These are phyloP conservation scores for Boletus smithii DNA, from an alignment of 1,284 basidiomycete genomes.

Conservation along the genomic window DNA sequence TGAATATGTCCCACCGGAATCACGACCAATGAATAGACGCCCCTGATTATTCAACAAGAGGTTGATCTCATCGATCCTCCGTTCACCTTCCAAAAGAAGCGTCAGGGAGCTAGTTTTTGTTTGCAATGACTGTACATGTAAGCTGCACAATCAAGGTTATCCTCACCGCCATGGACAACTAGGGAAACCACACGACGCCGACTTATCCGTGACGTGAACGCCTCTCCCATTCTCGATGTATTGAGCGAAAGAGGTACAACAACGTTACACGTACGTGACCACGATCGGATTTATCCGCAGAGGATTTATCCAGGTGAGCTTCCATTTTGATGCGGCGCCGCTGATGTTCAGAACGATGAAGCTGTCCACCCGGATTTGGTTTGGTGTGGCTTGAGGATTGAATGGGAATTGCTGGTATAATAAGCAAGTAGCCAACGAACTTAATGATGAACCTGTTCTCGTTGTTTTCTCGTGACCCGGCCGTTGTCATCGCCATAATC, in stretches of 20 bases:
- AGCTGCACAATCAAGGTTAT: slow-evolving; percentile 8
- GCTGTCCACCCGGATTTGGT: slow-evolving; percentile 10
- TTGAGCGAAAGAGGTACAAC: slow-evolving; percentile 4
- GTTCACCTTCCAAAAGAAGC: background rate
- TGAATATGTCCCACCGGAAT: slow-evolving; percentile 6
- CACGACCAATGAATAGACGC: background rate
- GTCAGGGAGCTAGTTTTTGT: background rate
- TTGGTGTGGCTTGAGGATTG: background rate
- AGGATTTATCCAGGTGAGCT: background rate
- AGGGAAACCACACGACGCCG: slow-evolving; percentile 23
- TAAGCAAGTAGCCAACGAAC: background rate
- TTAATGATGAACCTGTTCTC: background rate
- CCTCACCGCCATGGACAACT: slow-evolving; percentile 11
- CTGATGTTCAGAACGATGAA: slow-evolving; percentile 4
- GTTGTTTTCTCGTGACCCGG: background rate
- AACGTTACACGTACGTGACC: slow-evolving; percentile 18
- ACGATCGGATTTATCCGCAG: background rate
- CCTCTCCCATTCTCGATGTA: background rate
- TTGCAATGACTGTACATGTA: background rate
- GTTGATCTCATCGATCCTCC: slow-evolving; percentile 1
- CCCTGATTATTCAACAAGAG: background rate
- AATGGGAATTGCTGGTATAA: background rate
- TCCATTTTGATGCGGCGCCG: slow-evolving; percentile 20
- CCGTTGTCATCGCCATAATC: background rate
- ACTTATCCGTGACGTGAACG: slow-evolving; percentile 29